phyloP scores from a whole-genome alignment of 345 rosid genomes.

The Ceriops decandra region DNA sequence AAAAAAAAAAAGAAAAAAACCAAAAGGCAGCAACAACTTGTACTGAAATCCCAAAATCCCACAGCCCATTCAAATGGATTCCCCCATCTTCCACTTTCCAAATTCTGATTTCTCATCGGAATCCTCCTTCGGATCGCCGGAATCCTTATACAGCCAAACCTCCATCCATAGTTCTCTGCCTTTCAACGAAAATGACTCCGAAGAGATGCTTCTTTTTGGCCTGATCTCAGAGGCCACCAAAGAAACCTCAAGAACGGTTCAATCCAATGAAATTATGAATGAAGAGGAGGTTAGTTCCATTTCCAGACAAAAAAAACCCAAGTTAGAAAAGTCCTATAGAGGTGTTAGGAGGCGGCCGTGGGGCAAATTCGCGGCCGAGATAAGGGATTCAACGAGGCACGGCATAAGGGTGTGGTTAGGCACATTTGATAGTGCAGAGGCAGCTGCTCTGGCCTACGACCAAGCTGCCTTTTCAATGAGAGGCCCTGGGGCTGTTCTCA shows the following conservation, averaged over 20 bases:
- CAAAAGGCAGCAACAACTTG: neutral
- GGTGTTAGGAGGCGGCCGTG: slow-evolving; percentile 76
- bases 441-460: slow-evolving; percentile 70
- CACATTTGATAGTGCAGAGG: slow-evolving; percentile 71
- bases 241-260: slow-evolving; percentile 23
- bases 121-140: slow-evolving; percentile 52
- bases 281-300: slow-evolving; percentile 53
- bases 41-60: neutral
- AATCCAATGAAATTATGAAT: slow-evolving; percentile 17
- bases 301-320: slow-evolving; percentile 23
- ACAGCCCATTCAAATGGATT: slow-evolving; percentile 36
- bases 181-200: slow-evolving; percentile 88
- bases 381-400: slow-evolving; percentile 62
- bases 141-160: slow-evolving; percentile 33
- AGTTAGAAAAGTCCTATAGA: slow-evolving; percentile 49
- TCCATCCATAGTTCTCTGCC: slow-evolving; percentile 47
- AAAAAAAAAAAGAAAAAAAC: neutral
- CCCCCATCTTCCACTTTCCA: slow-evolving; percentile 36
- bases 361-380: slow-evolving; percentile 81
- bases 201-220: slow-evolving; percentile 81
- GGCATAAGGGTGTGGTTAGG: slow-evolving; percentile 71
- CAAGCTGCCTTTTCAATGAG: slow-evolving; percentile 73
- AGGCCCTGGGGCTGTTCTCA: slow-evolving; percentile 52
- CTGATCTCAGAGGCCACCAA: slow-evolving; percentile 45
- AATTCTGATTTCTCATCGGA: slow-evolving; percentile 52